Evolutionary conservation across 129 eudicot species (phyloP).

Genomic region (Lactuca saligna): DNA sequence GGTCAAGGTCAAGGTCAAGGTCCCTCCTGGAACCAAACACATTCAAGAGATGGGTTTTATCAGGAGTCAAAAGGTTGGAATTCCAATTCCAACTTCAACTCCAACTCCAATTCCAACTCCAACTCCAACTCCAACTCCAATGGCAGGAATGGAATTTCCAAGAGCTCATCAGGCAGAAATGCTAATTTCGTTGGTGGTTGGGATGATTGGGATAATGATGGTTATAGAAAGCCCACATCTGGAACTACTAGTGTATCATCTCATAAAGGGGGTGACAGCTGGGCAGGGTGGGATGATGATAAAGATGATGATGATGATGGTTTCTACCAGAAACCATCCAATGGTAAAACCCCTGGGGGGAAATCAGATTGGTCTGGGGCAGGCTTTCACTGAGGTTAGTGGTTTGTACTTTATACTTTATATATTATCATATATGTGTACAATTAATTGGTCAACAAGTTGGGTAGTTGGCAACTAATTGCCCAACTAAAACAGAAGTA

Average conservation of each 20-base stretch:
- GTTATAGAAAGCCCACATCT: slow-evolving; percentile 42
- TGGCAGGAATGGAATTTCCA: slow-evolving; percentile 26
- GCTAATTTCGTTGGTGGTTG: slow-evolving; percentile 48
- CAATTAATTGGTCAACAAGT: slow-evolving; percentile 31
- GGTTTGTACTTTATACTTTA: not conserved
- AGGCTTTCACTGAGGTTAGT: slow-evolving; percentile 66
- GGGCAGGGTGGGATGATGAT: slow-evolving; percentile 94
- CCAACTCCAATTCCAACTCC: slow-evolving; percentile 16
- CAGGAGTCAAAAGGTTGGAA: slow-evolving; percentile 63
- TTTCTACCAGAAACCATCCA: slow-evolving; percentile 50
- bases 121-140: slow-evolving; percentile 6
- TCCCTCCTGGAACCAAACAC: slow-evolving; percentile 42
- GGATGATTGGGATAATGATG: slow-evolving; percentile 87
- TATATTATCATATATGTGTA: slow-evolving; percentile 34
- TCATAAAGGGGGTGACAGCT: slow-evolving; percentile 53
- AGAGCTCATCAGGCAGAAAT: slow-evolving; percentile 40
- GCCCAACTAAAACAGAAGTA: slow-evolving; percentile 23
- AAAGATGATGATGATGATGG: slow-evolving; percentile 53
- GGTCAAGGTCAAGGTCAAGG: not conserved
- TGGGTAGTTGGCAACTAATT: slow-evolving; percentile 23
- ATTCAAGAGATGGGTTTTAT: slow-evolving; percentile 41
- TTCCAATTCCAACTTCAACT: slow-evolving; percentile 24
- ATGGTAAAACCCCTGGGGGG: slow-evolving; percentile 41
- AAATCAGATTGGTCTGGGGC: slow-evolving; percentile 75
- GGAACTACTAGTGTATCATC: slow-evolving; percentile 42